phyloP scores from a whole-genome alignment of 31 red algal species.

The Endocladia muricata region DNA sequence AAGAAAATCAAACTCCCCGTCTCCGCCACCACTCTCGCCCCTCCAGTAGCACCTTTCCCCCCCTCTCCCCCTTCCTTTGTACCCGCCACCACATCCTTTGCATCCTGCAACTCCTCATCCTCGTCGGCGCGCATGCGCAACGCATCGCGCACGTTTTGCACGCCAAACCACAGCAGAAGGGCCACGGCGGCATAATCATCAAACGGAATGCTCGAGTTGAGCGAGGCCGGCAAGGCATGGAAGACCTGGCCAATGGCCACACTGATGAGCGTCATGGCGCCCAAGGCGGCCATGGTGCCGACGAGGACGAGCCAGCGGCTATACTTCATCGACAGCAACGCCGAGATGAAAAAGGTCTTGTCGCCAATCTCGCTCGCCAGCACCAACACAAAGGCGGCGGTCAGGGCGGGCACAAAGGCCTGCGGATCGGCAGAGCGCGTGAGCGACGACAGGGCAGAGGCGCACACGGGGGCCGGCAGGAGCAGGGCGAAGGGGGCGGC shows the following conservation, averaged over 20 bases:
- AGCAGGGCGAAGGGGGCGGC: not conserved
- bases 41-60: conserved; percentile 12
- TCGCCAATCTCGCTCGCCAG: conserved; percentile 88
- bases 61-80: too few species aligned
- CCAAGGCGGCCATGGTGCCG: conserved; percentile 76
- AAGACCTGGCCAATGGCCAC: conserved; percentile 86
- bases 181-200: conserved; percentile 86
- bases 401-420: conserved; percentile 57
- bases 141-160: conserved; percentile 67
- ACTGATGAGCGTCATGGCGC: conserved; percentile 78
- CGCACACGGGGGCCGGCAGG: not conserved
- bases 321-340: conserved; percentile 89
- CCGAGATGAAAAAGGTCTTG: conserved; percentile 95
- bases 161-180: conserved; percentile 89
- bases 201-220: conserved; percentile 73
- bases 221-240: conserved; percentile 63
- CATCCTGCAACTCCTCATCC: conserved; percentile 74
- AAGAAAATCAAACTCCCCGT: conserved; percentile 78
- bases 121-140: conserved; percentile 56
- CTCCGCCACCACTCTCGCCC: conserved; percentile 50
- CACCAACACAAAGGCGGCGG: conserved; percentile 68
- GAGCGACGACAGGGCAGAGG: not conserved
- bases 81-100: conserved; percentile 76
- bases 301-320: conserved; percentile 69
- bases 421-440: conserved; percentile 10